Evolutionary conservation across 306 rosid species (phyloP).

Genomic region (Cyamopsis tetragonoloba): DNA sequence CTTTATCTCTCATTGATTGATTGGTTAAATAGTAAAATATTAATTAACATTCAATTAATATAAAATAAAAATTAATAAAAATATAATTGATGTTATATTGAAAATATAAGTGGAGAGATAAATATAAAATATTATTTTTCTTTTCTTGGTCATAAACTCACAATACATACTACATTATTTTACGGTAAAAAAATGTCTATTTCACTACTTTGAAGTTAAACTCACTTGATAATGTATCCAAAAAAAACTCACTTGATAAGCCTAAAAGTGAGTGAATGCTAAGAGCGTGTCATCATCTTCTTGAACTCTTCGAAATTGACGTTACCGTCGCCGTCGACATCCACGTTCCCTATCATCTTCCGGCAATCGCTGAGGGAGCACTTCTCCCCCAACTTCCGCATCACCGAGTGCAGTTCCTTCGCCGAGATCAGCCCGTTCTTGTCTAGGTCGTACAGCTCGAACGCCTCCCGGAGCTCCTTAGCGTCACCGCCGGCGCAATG

Average conservation of each 20-base stretch:
- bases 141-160: no score
- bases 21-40: no score
- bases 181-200: no score
- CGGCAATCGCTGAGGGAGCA: conserved; percentile 60
- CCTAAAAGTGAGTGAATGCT: background rate
- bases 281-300: conserved; percentile 71
- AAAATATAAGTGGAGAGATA: no score
- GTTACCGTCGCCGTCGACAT: conserved; percentile 78
- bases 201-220: no score
- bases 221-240: no score
- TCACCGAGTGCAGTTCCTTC: conserved; percentile 61
- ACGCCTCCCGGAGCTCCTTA: conserved; percentile 77
- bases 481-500: conserved; percentile 25
- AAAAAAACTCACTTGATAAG: background rate
- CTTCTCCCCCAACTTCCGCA: conserved; percentile 66
- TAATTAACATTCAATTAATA: no score
- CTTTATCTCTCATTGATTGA: no score
- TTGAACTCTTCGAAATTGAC: conserved; percentile 90
- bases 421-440: conserved; percentile 81
- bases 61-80: no score
- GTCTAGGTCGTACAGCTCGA: conserved; percentile 73
- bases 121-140: no score
- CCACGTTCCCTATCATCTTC: conserved; percentile 66
- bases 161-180: no score
- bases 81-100: no score